phyloP scores from a whole-genome alignment of 768 basidiomycete genomes.

The Mycena galopus region DNA sequence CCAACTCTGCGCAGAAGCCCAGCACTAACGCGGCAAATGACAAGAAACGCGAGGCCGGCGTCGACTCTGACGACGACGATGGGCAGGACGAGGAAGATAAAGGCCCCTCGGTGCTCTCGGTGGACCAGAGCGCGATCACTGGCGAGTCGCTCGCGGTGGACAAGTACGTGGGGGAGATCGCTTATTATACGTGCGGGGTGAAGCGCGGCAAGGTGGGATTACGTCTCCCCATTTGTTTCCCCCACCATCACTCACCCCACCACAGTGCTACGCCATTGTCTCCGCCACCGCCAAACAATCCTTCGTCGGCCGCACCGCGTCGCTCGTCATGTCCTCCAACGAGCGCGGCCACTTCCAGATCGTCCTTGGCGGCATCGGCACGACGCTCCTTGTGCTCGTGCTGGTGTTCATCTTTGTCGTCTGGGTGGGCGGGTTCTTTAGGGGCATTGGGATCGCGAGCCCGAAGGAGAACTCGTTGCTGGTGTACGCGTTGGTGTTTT shows the following conservation, averaged over 20 bases:
- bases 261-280: slow-evolving; percentile 39
- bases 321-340: slow-evolving; percentile 41
- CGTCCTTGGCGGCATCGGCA: slow-evolving; percentile 58
- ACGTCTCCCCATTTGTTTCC: no score
- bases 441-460: slow-evolving; percentile 50
- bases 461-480: slow-evolving; percentile 61
- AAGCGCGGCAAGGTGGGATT: slow-evolving; percentile 50
- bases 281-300: slow-evolving; percentile 36
- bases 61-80: slow-evolving; percentile 39
- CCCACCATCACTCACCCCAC: no score
- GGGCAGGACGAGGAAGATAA: slow-evolving; percentile 48
- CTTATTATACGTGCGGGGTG: slow-evolving; percentile 53
- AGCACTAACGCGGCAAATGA: no score
- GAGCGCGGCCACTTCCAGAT: slow-evolving; percentile 61
- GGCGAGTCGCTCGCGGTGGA: slow-evolving; percentile 62
- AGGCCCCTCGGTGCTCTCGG: slow-evolving; percentile 55
- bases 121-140: slow-evolving; percentile 62
- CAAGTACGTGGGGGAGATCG: slow-evolving; percentile 59
- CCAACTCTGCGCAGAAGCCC: no score
- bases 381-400: slow-evolving; percentile 58
- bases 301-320: no score
- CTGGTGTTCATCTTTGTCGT: slow-evolving; percentile 56
- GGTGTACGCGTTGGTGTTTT: slow-evolving; percentile 56
- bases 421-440: slow-evolving; percentile 62
- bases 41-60: slow-evolving; percentile 16